Evolutionary conservation across 495 filamentous ascomycete genomes (phyloP).

Genomic region (Polyplosphaeria fusca): DNA sequence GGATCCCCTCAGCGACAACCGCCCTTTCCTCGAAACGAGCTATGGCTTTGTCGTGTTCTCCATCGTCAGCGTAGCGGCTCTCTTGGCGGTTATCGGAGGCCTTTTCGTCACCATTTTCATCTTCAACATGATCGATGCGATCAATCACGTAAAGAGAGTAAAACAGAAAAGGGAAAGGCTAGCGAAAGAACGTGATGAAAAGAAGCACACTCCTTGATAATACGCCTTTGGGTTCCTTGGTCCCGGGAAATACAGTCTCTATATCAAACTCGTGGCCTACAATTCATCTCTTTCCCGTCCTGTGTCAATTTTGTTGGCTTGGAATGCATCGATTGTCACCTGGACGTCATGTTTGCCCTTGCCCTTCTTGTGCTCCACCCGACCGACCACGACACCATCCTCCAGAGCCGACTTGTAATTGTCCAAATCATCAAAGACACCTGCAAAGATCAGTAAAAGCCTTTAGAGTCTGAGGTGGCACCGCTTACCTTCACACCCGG

Average conservation of each 20-base stretch:
- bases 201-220: too few species aligned
- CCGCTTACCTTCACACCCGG: slow-evolving; percentile 13
- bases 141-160: slow-evolving; percentile 22
- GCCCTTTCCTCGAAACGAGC: slow-evolving; percentile 47
- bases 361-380: slow-evolving; percentile 15
- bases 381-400: slow-evolving; percentile 23
- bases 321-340: slow-evolving; percentile 26
- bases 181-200: slow-evolving; percentile 2
- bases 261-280: slow-evolving; percentile 3
- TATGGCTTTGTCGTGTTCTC: slow-evolving; percentile 54
- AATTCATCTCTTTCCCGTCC: slow-evolving; percentile 17
- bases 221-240: too few species aligned
- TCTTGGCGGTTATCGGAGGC: slow-evolving; percentile 23
- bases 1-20: slow-evolving; percentile 38
- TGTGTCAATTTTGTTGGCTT: slow-evolving; percentile 14
- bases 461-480: not conserved
- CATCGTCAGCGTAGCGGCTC: slow-evolving; percentile 20
- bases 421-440: slow-evolving; percentile 29
- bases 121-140: slow-evolving; percentile 33
- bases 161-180: slow-evolving; percentile 6
- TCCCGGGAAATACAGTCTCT: not conserved
- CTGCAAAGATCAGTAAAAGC: not conserved
- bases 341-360: slow-evolving; percentile 24
- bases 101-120: slow-evolving; percentile 29
- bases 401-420: slow-evolving; percentile 19